These are phyloP conservation scores for Candida incommunis DNA, from an alignment of 805 yeast species.

Conservation along the genomic window DNA sequence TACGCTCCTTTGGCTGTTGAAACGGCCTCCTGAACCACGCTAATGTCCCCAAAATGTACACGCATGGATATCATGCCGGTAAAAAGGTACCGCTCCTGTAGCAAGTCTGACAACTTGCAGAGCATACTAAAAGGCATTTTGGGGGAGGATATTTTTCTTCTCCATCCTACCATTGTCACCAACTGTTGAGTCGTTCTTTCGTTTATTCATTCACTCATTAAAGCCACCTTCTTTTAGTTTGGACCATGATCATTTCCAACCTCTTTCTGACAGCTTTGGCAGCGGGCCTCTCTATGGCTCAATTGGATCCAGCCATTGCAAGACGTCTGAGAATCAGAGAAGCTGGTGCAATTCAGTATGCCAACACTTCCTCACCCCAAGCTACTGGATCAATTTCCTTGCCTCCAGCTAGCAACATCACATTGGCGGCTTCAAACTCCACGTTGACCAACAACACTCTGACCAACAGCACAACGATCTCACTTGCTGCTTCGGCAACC, in stretches of 20 bases:
- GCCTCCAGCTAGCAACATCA: background rate
- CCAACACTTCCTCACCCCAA: background rate
- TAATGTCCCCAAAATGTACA: too few species aligned
- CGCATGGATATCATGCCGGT: too few species aligned
- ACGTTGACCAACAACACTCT: background rate
- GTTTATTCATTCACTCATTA: too few species aligned
- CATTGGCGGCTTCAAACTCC: background rate
- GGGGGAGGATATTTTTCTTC: too few species aligned
- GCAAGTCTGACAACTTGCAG: too few species aligned
- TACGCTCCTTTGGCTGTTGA: too few species aligned
- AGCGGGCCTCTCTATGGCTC: background rate
- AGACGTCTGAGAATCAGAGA: background rate
- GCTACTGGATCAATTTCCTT: background rate
- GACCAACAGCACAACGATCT: background rate
- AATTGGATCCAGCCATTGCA: conserved; percentile 1
- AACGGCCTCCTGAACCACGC: too few species aligned
- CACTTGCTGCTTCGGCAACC: background rate
- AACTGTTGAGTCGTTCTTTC: background rate
- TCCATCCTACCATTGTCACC: background rate
- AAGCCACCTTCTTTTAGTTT: too few species aligned
- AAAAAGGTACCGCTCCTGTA: too few species aligned
- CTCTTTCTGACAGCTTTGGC: background rate
- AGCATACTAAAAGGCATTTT: too few species aligned
- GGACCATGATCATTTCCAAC: background rate
- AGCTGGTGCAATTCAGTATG: background rate